Percentiles rank a stretch among this genome's conserved stretches.
phyloP scores from a whole-genome alignment of 805 yeast species.

The Starmerella vaccinii region DNA sequence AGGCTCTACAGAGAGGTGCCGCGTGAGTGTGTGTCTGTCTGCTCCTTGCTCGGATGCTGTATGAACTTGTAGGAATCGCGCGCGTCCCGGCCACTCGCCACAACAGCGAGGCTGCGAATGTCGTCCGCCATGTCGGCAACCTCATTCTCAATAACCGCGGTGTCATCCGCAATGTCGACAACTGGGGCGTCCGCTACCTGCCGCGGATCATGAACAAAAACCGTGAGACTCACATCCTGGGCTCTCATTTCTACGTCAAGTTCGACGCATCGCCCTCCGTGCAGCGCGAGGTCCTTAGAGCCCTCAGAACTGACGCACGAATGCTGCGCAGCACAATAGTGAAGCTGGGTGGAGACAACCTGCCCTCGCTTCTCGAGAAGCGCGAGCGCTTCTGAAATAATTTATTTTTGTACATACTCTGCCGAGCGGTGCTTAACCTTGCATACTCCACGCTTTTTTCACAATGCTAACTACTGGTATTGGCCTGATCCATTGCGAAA shows the following conservation, averaged over 20 bases:
- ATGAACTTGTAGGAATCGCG: conserved; percentile 83
- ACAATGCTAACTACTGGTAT: no score
- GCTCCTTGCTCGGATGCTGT: conserved; percentile 46
- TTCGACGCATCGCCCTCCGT: conserved; percentile 82
- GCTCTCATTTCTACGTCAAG: conserved; percentile 73
- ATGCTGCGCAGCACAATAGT: conserved; percentile 68
- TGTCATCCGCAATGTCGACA: conserved; percentile 72
- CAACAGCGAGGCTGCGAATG: conserved; percentile 54
- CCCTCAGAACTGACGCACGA: conserved; percentile 80
- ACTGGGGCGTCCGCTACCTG: conserved; percentile 65
- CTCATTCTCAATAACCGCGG: conserved; percentile 83
- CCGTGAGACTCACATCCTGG: conserved; percentile 83
- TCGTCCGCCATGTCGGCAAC: conserved; percentile 64
- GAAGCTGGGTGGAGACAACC: conserved; percentile 34
- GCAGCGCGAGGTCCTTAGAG: conserved; percentile 72
- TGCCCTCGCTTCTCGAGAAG: conserved; percentile 21
- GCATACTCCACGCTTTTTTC: no score
- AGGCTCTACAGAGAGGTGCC: background rate
- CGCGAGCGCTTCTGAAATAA: conserved; percentile 1
- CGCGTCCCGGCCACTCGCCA: conserved; percentile 50
- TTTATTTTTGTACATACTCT: background rate
- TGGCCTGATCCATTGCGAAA: no score
- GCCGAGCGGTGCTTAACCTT: no score
- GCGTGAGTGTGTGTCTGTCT: background rate
- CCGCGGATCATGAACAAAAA: conserved; percentile 77